Base-by-base conservation (phyloP, 225 moss, liverwort and hornwort genomes). In the Polytrichum commune region DNA sequence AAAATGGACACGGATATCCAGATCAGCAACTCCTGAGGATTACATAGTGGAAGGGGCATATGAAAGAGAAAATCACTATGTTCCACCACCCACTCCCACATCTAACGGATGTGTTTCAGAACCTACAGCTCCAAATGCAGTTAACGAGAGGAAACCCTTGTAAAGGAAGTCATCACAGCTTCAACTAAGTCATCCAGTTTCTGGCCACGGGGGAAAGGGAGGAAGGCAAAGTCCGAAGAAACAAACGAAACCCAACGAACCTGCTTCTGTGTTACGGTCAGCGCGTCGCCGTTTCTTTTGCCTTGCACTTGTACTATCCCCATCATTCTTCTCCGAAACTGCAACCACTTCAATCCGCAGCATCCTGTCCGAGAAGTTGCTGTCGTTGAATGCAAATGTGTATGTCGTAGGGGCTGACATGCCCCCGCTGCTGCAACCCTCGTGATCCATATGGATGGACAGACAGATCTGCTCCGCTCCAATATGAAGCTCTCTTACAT, bases 301-400 rank as follows among this genome's bases (percentile, higher is more conserved):
- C 78, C 98, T 87, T 19, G 95, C 93, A 76, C 81, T 74, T 27
- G 81, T 69, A 53, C 83, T 77, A 68, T 84, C 87, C 1, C 67
- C 86, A 64, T 88, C 88, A 18, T 75, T 79, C 84, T 93, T 98
- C 65, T 89, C 91, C 9, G 98, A 88, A 7, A 71, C 80, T 23
- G 87, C 91, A 18, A 98, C 89, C 62, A 98, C 90, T 63, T 98
- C 98, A 64, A 98, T 89, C 55, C 93, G 91, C 25, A 98, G 87
- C 58, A 95, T 38, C 58, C 98, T 87, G 75, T 98, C 98, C 54
- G 98, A 98, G 33, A 98, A 98, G 62, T 98, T 98, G 64, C 93
- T 93, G 74, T 98, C 98, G 76, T 98, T 90, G 57, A 98, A 98
- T 33, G 98, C 98, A 67, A 98, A 98, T 55, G 93, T 87, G 75